Evolutionary conservation across 371 early-diverging fungal species (phyloP).

Genomic region (Mortierella sp.): DNA sequence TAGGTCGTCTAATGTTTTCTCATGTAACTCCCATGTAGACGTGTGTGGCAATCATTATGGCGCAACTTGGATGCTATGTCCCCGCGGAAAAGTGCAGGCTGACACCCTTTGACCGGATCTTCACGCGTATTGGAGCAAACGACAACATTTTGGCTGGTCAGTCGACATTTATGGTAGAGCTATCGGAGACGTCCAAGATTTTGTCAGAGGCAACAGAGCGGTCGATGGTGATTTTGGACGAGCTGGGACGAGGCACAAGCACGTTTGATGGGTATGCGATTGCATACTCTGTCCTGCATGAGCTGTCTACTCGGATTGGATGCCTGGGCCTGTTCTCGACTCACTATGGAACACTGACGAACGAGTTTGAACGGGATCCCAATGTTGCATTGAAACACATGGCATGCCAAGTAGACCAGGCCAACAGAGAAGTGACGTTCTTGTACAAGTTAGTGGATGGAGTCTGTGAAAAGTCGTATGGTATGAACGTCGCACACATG

Average conservation of each 20-base stretch:
- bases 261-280: constrained; percentile 99
- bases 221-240: constrained; percentile 99
- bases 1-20: constrained; percentile 8
- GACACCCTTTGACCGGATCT: constrained; percentile 96
- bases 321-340: constrained; percentile 98
- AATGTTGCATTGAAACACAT: constrained; percentile 76
- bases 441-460: constrained; percentile 94
- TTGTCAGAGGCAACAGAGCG: constrained; percentile 92
- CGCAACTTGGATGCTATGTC: constrained; percentile 98
- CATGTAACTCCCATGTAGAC: constrained; percentile 63
- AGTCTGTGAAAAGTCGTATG: constrained; percentile 87
- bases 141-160: constrained; percentile 98
- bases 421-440: constrained; percentile 93
- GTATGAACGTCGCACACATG: constrained; percentile 97
- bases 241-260: constrained; percentile 99
- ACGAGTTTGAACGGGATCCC: constrained; percentile 80
- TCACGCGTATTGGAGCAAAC: constrained; percentile 98
- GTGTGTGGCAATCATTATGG: constrained; percentile 97
- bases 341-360: constrained; percentile 96
- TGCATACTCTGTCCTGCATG: constrained; percentile 94
- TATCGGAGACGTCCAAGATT: constrained; percentile 97
- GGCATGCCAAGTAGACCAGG: constrained; percentile 90
- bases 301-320: constrained; percentile 85
- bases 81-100: constrained; percentile 87
- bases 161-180: constrained; percentile 99